Conservation (phyloP, 257 asterid species). For the Handroanthus guayacan region DNA sequence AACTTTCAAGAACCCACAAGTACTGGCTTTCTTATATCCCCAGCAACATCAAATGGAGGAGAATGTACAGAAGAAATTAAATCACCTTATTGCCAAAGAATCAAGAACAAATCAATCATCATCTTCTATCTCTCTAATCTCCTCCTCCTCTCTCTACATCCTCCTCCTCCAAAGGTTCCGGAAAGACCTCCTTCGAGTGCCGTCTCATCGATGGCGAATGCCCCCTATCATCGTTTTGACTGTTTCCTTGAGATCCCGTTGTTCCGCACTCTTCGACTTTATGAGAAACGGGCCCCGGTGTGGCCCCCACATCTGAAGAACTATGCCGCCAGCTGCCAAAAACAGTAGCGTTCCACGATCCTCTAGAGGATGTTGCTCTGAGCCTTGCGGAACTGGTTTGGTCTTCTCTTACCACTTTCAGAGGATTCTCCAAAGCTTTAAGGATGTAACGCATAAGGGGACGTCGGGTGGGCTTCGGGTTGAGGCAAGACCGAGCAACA, state of each 20-base stretch:
- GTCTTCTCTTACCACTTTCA: constrained; percentile 86
- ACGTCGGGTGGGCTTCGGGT: constrained; percentile 78
- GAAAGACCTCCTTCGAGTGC: constrained; percentile 80
- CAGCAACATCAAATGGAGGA: constrained; percentile 20
- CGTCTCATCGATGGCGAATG: constrained; percentile 51
- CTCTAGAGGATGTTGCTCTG: constrained; percentile 57
- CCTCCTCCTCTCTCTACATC: constrained; percentile 54
- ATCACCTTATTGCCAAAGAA: constrained; percentile 43
- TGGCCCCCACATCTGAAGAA: constrained; percentile 50
- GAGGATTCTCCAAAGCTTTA: constrained; percentile 89
- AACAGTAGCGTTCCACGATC: constrained; percentile 57
- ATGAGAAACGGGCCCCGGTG: constrained; percentile 31
- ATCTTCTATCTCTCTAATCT: constrained; percentile 38
- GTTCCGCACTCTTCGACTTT: constrained; percentile 50
- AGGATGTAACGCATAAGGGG: constrained; percentile 86
- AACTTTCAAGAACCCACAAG: neutral
- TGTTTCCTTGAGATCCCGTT: constrained; percentile 50
- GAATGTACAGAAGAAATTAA: constrained; percentile 31
- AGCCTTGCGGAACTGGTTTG: constrained; percentile 51
- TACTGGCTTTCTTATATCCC: neutral
- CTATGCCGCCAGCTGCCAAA: constrained; percentile 66
- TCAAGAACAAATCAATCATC: constrained; percentile 20
- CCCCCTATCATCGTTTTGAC: constrained; percentile 39
- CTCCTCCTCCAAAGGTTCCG: constrained; percentile 69
- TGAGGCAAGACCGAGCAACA: constrained; percentile 88